phyloP scores from a whole-genome alignment of 768 basidiomycete species.

The Suillus cothurnatus region DNA sequence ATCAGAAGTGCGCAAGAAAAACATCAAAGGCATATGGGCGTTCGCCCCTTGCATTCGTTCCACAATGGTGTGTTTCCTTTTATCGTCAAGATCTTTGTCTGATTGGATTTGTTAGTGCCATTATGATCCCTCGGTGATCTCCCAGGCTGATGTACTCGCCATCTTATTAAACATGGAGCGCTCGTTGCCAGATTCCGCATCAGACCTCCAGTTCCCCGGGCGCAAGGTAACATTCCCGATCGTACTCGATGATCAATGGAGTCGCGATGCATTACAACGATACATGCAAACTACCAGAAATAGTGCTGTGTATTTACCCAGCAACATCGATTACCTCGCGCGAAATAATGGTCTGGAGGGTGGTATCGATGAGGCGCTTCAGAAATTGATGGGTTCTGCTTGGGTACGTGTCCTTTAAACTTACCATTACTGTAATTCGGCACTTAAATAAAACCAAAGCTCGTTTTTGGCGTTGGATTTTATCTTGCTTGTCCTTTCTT shows the following conservation, averaged over 20 bases:
- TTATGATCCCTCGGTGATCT: conserved; percentile 45
- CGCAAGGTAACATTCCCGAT: conserved; percentile 64
- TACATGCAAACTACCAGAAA: conserved; percentile 59
- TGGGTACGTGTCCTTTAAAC: conserved; percentile 40
- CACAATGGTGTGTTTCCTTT: conserved; percentile 46
- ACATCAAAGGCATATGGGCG: conserved; percentile 40
- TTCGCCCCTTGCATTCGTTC: conserved; percentile 58
- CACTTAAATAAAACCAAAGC: conserved; percentile 32
- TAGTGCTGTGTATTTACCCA: conserved; percentile 66
- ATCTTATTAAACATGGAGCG: conserved; percentile 41
- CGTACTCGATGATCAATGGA: conserved; percentile 62
- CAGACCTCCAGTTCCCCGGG: conserved; percentile 47
- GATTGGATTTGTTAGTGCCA: conserved; percentile 39
- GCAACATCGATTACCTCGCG: conserved; percentile 68
- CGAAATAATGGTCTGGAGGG: conserved; percentile 57
- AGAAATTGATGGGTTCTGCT: conserved; percentile 48
- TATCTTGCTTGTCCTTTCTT: conserved; percentile 67
- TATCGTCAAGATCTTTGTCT: not conserved
- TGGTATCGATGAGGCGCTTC: conserved; percentile 44
- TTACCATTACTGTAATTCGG: not conserved
- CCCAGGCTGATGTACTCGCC: conserved; percentile 46
- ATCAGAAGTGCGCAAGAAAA: conserved; percentile 34
- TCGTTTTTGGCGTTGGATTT: conserved; percentile 65
- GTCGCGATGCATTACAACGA: conserved; percentile 51
- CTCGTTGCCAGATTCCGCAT: conserved; percentile 42